Evolutionary conservation across 306 rosid species (phyloP).

Genomic region (Quercus parvula): DNA sequence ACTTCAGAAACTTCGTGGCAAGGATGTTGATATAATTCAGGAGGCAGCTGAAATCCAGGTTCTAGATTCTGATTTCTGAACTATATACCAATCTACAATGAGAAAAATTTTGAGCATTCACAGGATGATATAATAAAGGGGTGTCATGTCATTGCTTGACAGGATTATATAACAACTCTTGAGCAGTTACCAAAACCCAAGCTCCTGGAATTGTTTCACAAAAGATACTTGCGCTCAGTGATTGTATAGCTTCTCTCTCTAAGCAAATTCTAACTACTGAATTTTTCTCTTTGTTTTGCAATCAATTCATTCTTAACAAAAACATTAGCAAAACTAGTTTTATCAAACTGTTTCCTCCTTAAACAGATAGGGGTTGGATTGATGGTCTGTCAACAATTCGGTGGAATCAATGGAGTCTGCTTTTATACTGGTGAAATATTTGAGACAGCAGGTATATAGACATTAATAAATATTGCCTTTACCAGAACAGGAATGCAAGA

Average conservation of each 20-base stretch:
- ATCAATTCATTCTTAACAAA: background rate
- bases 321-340: background rate
- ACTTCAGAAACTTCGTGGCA: constrained; percentile 68
- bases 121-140: background rate
- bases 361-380: constrained; percentile 80
- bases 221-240: constrained; percentile 65
- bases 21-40: constrained; percentile 59
- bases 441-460: constrained; percentile 64
- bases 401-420: constrained; percentile 84
- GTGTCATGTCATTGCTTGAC: constrained; percentile 21
- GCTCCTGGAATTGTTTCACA: constrained; percentile 70
- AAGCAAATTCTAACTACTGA: background rate
- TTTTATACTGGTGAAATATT: constrained; percentile 77
- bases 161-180: constrained; percentile 71
- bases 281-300: background rate
- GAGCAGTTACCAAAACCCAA: constrained; percentile 72
- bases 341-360: background rate
- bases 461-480: background rate
- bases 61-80: constrained; percentile 4
- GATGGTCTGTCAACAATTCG: constrained; percentile 90
- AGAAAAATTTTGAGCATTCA: background rate
- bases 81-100: background rate
- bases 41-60: constrained; percentile 93
- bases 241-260: constrained; percentile 8
- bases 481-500: background rate